A percentile compares a stretch with the other conserved stretches of the same genome.
phyloP scores from a whole-genome alignment of 1,284 basidiomycete species.

The Ustilago vetiveriae region DNA sequence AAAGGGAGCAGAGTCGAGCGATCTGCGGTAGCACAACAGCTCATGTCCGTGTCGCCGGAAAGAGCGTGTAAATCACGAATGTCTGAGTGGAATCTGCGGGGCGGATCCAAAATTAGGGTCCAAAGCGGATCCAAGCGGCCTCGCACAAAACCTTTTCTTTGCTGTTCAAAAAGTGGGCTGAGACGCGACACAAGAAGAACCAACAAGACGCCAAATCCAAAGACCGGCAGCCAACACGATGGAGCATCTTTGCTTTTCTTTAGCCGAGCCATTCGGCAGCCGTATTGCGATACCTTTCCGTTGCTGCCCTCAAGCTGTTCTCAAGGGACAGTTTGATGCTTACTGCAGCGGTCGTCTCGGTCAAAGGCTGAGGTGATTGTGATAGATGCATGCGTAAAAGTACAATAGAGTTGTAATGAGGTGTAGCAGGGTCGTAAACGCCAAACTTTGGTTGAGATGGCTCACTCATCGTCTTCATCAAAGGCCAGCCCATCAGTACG shows the following conservation, averaged over 20 bases:
- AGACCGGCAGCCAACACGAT: neutral
- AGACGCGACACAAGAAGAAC: conserved; percentile 2
- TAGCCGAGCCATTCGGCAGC: neutral
- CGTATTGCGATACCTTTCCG: no score
- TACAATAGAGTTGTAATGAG: conserved; percentile 8
- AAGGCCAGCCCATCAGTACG: conserved; percentile 37
- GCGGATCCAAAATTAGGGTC: neutral
- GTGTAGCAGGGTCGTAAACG: no score
- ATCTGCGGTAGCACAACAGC: no score
- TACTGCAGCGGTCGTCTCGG: no score
- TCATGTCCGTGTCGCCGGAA: neutral
- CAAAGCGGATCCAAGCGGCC: no score
- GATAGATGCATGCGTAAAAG: conserved; percentile 28
- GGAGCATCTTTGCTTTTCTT: no score
- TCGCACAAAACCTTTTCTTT: no score
- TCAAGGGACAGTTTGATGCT: no score
- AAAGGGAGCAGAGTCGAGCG: neutral
- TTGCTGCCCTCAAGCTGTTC: no score
- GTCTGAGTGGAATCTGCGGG: neutral
- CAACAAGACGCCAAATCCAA: neutral
- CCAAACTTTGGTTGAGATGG: no score
- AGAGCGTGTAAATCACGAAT: neutral
- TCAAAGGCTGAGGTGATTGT: no score
- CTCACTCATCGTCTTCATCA: conserved; percentile 45
- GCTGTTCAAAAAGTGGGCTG: conserved; percentile 4